Conservation (phyloP, 208 protist species). For the Endotrypanum monterogeii region DNA sequence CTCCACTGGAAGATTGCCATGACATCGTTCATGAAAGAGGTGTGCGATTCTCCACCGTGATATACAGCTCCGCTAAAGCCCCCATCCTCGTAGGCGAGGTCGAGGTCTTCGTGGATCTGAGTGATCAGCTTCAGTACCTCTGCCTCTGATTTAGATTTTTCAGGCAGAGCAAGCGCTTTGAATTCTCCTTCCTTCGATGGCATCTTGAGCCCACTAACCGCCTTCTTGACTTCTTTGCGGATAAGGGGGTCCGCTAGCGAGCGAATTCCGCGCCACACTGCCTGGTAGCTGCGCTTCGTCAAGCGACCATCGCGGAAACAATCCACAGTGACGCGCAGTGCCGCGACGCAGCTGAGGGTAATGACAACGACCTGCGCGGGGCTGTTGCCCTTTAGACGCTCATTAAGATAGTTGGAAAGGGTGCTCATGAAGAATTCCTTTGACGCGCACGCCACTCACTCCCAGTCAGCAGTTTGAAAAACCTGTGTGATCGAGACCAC, state of each 20-base stretch:
- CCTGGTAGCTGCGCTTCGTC: constrained; percentile 49
- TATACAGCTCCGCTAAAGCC: constrained; percentile 94
- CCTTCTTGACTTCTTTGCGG: constrained; percentile 44
- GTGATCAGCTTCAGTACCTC: constrained; percentile 68
- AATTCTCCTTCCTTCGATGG: constrained; percentile 68
- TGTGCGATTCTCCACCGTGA: constrained; percentile 84
- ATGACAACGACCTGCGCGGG: constrained; percentile 65
- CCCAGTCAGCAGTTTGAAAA: neutral
- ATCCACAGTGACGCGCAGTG: constrained; percentile 41
- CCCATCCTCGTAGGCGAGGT: constrained; percentile 69
- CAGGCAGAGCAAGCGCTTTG: constrained; percentile 61
- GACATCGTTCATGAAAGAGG: constrained; percentile 87
- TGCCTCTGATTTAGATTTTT: constrained; percentile 45
- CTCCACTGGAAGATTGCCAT: constrained; percentile 91
- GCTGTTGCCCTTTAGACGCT: constrained; percentile 43
- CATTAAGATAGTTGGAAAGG: constrained; percentile 63
- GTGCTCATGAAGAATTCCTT: constrained; percentile 33
- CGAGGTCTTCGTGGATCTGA: constrained; percentile 61
- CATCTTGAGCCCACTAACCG: constrained; percentile 53
- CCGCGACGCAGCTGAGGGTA: constrained; percentile 42
- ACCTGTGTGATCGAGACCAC: neutral
- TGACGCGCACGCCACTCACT: neutral
- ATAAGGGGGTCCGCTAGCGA: constrained; percentile 62
- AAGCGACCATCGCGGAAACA: constrained; percentile 57
- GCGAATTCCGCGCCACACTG: constrained; percentile 62